Conservation (phyloP, 805 yeast species). For the Starmerella apis region DNA sequence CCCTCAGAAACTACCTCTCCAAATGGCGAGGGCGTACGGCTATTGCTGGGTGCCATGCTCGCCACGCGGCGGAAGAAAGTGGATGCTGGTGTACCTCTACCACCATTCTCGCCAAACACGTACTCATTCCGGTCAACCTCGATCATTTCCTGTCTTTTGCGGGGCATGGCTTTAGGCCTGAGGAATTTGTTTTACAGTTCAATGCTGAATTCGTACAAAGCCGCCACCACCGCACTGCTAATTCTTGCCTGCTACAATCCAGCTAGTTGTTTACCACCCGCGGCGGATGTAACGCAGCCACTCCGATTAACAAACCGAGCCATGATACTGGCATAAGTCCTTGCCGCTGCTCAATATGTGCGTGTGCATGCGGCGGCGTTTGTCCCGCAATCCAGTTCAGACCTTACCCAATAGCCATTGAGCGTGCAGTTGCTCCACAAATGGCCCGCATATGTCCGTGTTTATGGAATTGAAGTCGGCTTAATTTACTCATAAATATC, state of each 20-base stretch:
- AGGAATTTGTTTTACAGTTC: background rate
- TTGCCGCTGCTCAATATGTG: background rate
- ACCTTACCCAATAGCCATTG: background rate
- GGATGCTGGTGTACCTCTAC: constrained; percentile 50
- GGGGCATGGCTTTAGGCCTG: constrained; percentile 15
- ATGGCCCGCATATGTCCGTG: too few relatives aligned
- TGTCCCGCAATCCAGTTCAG: background rate
- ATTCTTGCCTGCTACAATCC: background rate
- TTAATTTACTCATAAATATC: background rate
- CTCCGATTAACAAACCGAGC: background rate
- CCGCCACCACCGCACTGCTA: background rate
- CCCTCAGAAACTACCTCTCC: constrained; percentile 28
- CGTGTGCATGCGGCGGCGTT: background rate
- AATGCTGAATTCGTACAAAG: background rate
- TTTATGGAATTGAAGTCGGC: too few relatives aligned
- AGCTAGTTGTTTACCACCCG: background rate
- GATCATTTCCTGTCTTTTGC: constrained; percentile 23
- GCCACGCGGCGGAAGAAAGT: constrained; percentile 38
- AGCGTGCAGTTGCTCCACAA: background rate
- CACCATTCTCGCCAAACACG: constrained; percentile 58
- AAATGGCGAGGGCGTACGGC: constrained; percentile 8
- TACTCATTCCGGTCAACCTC: constrained; percentile 39
- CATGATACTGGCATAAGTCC: background rate
- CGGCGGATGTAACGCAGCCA: background rate
- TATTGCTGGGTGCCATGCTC: constrained; percentile 19